phyloP scores from a whole-genome alignment of 768 basidiomycete species.

The Boletus reticuloceps region DNA sequence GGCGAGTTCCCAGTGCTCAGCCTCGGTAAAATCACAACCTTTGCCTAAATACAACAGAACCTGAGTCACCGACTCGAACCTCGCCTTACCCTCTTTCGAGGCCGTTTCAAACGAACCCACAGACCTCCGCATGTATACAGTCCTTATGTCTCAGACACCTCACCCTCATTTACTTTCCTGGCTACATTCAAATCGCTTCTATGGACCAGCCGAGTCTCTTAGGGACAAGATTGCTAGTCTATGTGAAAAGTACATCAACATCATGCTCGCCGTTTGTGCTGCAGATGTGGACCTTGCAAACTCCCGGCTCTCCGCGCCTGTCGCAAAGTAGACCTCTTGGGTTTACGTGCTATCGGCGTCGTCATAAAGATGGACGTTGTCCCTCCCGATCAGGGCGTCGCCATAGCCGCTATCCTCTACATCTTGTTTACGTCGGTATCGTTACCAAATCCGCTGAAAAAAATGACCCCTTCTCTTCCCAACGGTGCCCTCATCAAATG shows the following conservation, averaged over 20 bases:
- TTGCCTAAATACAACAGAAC: constrained; percentile 84
- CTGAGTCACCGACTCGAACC: constrained; percentile 84
- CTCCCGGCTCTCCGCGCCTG: constrained; percentile 91
- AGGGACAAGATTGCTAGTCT: constrained; percentile 88
- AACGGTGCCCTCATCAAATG: constrained; percentile 48
- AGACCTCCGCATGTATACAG: constrained; percentile 91
- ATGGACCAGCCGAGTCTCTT: constrained; percentile 91
- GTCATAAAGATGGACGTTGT: constrained; percentile 99
- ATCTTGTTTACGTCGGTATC: constrained; percentile 96
- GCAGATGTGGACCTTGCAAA: constrained; percentile 99
- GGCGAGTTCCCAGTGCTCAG: constrained; percentile 93
- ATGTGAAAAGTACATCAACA: constrained; percentile 99
- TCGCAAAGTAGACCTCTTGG: constrained; percentile 91
- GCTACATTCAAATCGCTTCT: constrained; percentile 93
- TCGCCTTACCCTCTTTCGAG: constrained; percentile 81
- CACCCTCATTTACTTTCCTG: constrained; percentile 95
- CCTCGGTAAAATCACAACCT: constrained; percentile 86
- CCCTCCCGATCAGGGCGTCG: constrained; percentile 75
- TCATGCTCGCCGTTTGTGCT: constrained; percentile 97
- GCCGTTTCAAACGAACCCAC: constrained; percentile 95
- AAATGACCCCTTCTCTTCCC: constrained; percentile 46
- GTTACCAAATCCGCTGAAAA: constrained; percentile 78
- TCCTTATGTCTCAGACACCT: constrained; percentile 89
- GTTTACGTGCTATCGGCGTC: constrained; percentile 93
- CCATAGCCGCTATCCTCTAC: constrained; percentile 95